phyloP scores from a whole-genome alignment of 345 rosid genomes.

The Reutealis trisperma region DNA sequence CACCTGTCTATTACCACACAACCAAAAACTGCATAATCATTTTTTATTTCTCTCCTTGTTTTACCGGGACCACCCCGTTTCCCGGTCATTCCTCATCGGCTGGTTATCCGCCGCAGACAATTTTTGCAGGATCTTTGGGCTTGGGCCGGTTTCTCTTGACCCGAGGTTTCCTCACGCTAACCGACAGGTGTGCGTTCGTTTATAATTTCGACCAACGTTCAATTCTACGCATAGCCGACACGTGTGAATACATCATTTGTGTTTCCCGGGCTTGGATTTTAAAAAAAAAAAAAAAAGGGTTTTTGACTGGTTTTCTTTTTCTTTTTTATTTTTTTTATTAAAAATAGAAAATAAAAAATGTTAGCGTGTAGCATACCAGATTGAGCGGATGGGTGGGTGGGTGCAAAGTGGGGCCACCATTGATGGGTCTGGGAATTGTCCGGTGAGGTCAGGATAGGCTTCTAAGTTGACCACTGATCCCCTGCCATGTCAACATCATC shows the following conservation, averaged over 20 bases:
- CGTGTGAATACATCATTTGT: neutral
- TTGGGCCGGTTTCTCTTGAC: conserved; percentile 19
- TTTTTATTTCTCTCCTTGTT: too few relatives aligned
- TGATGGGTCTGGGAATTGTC: conserved; percentile 20
- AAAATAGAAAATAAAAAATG: neutral
- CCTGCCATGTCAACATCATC: conserved; percentile 33
- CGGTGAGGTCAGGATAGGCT: conserved; percentile 30
- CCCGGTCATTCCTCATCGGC: conserved; percentile 17
- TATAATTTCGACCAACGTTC: neutral
- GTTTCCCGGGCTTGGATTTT: neutral
- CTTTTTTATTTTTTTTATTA: neutral
- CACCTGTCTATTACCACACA: conserved; percentile 2
- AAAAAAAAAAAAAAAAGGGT: neutral
- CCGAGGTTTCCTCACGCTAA: conserved; percentile 30
- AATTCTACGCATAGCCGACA: neutral
- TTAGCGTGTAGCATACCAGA: conserved; percentile 4
- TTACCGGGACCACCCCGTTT: conserved; percentile 18
- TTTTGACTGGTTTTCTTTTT: conserved; percentile 15
- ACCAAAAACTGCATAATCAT: neutral
- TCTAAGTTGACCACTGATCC: conserved; percentile 23
- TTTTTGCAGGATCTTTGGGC: conserved; percentile 25
- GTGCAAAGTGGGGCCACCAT: conserved; percentile 24
- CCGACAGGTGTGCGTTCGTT: conserved; percentile 37
- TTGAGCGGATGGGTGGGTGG: conserved; percentile 11
- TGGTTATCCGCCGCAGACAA: conserved; percentile 17